These are phyloP conservation scores for Sarcomyxa edulis DNA, from an alignment of 768 basidiomycete species.

Conservation along the genomic window DNA sequence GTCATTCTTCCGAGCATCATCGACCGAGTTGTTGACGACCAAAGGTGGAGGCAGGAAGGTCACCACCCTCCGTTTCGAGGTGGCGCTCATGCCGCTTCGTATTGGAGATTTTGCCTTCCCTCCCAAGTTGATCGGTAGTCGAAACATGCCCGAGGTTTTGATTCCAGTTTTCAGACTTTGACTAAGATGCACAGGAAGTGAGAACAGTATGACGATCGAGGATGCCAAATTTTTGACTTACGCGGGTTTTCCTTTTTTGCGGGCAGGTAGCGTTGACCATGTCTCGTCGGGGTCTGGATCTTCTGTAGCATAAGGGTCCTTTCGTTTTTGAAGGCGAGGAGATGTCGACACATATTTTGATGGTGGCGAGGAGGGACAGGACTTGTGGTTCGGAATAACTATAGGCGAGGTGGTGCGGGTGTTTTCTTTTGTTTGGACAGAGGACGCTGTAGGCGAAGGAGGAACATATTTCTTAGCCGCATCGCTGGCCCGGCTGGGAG, in stretches of 20 bases:
- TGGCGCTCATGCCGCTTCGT: neutral
- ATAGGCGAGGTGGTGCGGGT: too few relatives aligned
- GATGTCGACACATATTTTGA: neutral
- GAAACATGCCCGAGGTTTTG: constrained; percentile 7
- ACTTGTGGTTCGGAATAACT: too few relatives aligned
- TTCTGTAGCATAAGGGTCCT: neutral
- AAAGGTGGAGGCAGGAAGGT: constrained; percentile 8
- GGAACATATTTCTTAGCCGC: neutral
- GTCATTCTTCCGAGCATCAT: neutral
- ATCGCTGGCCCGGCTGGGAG: too few relatives aligned
- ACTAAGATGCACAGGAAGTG: neutral
- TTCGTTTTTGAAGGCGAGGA: neutral
- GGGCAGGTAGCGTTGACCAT: constrained; percentile 2
- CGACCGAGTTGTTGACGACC: constrained; percentile 1
- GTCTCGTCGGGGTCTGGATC: constrained; percentile 3
- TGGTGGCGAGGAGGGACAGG: neutral
- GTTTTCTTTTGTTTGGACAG: too few relatives aligned
- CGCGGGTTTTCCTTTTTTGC: neutral
- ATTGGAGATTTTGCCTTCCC: neutral
- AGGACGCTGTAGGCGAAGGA: neutral
- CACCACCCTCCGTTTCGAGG: constrained; percentile 3
- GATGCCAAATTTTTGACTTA: neutral
- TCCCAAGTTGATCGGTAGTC: constrained; percentile 2
- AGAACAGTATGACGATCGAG: neutral
- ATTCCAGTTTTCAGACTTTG: neutral